A percentile compares a stretch with the other conserved stretches of the same genome.
Evolutionary conservation across 805 yeast genomes (phyloP).

Genomic region (Jamesozyma gamospora): DNA sequence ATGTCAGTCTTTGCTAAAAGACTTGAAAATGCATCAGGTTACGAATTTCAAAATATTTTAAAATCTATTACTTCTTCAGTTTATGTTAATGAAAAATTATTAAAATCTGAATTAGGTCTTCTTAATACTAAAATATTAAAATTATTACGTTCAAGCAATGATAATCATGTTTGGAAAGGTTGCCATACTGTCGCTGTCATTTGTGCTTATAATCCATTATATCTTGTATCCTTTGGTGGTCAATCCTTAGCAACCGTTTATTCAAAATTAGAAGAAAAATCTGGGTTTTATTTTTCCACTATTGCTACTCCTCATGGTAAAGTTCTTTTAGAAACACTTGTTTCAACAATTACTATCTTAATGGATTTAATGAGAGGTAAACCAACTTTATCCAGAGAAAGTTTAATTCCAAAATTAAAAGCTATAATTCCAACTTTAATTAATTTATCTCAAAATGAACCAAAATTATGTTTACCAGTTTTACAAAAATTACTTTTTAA

Average conservation of each 20-base stretch:
- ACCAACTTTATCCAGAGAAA: slow-evolving; percentile 74
- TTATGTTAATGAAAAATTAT: slow-evolving; percentile 24
- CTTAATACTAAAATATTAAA: slow-evolving; percentile 32
- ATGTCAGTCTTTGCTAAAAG: slow-evolving; percentile 19
- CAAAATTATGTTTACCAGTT: slow-evolving; percentile 31
- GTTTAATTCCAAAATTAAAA: slow-evolving; percentile 69
- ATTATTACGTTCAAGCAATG: slow-evolving; percentile 35
- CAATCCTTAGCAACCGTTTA: slow-evolving; percentile 21
- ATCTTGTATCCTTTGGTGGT: slow-evolving; percentile 26
- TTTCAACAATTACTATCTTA: slow-evolving; percentile 23
- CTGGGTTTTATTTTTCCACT: slow-evolving; percentile 14
- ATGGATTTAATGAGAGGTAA: slow-evolving; percentile 55
- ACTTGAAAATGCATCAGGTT: slow-evolving; percentile 21
- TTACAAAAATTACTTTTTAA: slow-evolving; percentile 37
- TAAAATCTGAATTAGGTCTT: slow-evolving; percentile 26
- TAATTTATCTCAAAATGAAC: slow-evolving; percentile 33
- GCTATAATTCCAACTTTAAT: slow-evolving; percentile 47
- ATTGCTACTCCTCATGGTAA: slow-evolving; percentile 15
- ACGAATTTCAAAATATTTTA: slow-evolving; percentile 23
- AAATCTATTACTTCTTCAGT: slow-evolving; percentile 18
- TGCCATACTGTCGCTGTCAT: slow-evolving; percentile 42
- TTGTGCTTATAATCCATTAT: slow-evolving; percentile 28
- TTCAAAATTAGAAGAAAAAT: slow-evolving; percentile 22
- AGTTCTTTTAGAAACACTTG: slow-evolving; percentile 21
- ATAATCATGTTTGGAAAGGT: slow-evolving; percentile 50